Evolutionary conservation across 148 eudicot genomes (phyloP).

Genomic region (Beta vulgaris): DNA sequence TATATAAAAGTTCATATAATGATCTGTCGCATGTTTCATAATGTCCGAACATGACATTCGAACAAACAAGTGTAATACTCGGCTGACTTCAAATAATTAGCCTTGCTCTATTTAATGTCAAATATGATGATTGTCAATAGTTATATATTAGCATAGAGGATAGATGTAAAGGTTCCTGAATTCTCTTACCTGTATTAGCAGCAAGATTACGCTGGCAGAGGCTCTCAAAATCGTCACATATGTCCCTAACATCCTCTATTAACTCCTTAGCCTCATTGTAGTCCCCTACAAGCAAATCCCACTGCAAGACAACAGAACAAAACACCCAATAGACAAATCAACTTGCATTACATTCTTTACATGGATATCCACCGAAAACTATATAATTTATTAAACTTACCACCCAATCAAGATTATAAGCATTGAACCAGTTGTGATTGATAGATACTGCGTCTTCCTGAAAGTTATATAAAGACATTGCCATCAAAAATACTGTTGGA

Average conservation of each 20-base stretch:
- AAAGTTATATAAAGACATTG: conserved; percentile 22
- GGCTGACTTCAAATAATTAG: neutral
- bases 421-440: conserved; percentile 99
- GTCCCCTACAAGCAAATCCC: conserved; percentile 86
- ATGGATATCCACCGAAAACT: neutral
- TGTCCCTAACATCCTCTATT: conserved; percentile 83
- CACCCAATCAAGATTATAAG: conserved; percentile 85
- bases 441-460: conserved; percentile 97
- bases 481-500: conserved; percentile 8
- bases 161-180: neutral
- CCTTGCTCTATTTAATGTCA: neutral
- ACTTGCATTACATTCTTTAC: neutral
- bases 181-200: conserved; percentile 77
- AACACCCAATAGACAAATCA: too few species aligned
- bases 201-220: conserved; percentile 98
- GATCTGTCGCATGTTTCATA: neutral
- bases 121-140: neutral
- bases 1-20: neutral
- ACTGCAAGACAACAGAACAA: conserved; percentile 39
- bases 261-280: conserved; percentile 78
- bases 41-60: neutral
- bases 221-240: conserved; percentile 92
- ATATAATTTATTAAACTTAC: conserved; percentile 44
- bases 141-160: neutral
- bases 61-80: neutral